Conservation (phyloP, 1,139 yeast species). For the Geotrichum reessii region DNA sequence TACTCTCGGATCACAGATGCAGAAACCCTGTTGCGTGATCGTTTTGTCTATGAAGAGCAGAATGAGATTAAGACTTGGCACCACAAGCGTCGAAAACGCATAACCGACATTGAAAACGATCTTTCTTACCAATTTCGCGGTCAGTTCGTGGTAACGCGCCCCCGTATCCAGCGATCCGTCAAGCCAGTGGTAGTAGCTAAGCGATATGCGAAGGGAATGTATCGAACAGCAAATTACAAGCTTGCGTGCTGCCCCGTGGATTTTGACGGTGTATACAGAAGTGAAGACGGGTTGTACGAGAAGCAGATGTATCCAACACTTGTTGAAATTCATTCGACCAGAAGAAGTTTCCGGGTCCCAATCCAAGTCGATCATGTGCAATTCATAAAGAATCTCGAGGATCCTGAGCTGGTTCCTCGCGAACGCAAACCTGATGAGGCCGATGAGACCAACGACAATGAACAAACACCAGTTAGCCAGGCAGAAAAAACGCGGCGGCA, state of each 20-base stretch:
- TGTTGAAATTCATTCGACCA: not conserved
- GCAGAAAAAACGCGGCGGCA: not conserved
- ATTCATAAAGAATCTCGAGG: not conserved
- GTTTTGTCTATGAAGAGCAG: slow-evolving; percentile 15
- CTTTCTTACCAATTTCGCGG: slow-evolving; percentile 11
- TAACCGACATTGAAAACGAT: slow-evolving; percentile 5
- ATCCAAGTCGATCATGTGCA: not conserved
- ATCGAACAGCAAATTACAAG: not conserved
- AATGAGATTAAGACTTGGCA: slow-evolving; percentile 17
- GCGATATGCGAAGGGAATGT: not conserved
- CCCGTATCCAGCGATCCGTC: not conserved
- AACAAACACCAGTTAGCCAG: not conserved
- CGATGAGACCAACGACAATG: not conserved
- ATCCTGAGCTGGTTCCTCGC: not conserved
- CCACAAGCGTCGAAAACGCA: not conserved
- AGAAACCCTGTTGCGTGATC: slow-evolving; percentile 2
- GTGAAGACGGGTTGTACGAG: not conserved
- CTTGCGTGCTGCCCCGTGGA: not conserved
- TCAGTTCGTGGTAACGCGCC: slow-evolving; percentile 11
- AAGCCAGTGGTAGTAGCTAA: not conserved
- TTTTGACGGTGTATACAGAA: not conserved
- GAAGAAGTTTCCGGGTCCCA: not conserved
- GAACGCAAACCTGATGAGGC: not conserved
- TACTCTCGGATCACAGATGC: not conserved
- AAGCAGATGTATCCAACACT: not conserved